Evolutionary conservation across 2,329 filamentous ascomycete genomes (phyloP).

Genomic region (Ophiostoma ulmi): DNA sequence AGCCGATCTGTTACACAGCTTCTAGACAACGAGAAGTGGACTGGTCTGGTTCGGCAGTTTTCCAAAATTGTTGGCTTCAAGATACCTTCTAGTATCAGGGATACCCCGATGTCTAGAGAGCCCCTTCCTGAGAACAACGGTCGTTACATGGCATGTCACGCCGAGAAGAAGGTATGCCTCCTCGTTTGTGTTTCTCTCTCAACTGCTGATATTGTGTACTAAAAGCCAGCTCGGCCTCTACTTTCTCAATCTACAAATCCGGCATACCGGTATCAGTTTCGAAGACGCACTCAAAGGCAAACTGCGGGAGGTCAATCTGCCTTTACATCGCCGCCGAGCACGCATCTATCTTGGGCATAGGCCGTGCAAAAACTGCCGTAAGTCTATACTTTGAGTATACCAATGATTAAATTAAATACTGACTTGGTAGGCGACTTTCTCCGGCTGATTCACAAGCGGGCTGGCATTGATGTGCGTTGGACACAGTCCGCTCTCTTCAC

Average conservation of each 20-base stretch:
- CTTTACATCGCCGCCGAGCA: conserved; percentile 13
- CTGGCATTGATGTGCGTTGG: conserved; percentile 17
- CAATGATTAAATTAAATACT: neutral
- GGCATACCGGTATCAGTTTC: neutral
- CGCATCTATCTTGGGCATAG: conserved; percentile 24
- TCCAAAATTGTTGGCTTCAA: neutral
- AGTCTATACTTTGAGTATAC: neutral
- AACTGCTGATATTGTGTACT: neutral
- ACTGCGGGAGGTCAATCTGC: conserved; percentile 2
- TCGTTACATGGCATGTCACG: conserved; percentile 24
- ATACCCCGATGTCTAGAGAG: conserved; percentile 20
- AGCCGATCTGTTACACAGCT: neutral
- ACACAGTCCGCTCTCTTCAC: conserved; percentile 11
- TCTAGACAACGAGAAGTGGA: conserved; percentile 21
- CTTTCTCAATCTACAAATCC: conserved; percentile 22
- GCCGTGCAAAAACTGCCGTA: conserved; percentile 26
- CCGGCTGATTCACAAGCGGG: neutral
- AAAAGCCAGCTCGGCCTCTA: conserved; percentile 20
- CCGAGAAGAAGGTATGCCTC: conserved; percentile 25
- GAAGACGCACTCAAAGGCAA: conserved; percentile 19
- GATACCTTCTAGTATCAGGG: conserved; percentile 13
- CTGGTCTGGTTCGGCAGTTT: conserved; percentile 21
- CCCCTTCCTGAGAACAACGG: conserved; percentile 19
- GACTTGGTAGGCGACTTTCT: conserved; percentile 22
- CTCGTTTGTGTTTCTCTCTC: neutral